A percentile compares a stretch with the other conserved stretches of the same genome.
Conservation (phyloP, 176 grass and related monocot genomes). For the Zoysia pacifica region DNA sequence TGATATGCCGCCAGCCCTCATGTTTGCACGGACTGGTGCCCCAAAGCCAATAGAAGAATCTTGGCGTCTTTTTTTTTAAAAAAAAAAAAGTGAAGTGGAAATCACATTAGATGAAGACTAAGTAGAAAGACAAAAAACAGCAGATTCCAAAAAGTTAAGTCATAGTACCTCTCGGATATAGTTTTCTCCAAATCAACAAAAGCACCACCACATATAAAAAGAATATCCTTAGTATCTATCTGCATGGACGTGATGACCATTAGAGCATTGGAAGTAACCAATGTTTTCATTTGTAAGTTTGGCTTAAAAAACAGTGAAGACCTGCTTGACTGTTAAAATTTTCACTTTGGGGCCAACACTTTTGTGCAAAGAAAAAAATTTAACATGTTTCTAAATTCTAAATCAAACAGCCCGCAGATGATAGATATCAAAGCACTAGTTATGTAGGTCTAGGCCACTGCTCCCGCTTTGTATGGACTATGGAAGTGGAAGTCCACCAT, state of each 20-base stretch:
- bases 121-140: constrained; percentile 26
- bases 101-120: constrained; percentile 30
- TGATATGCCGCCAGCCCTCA: constrained; percentile 72
- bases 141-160: constrained; percentile 1
- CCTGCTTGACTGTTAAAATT: constrained; percentile 11
- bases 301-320: constrained; percentile 25
- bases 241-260: constrained; percentile 41
- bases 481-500: not conserved
- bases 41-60: constrained; percentile 99
- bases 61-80: constrained; percentile 57
- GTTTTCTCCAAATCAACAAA: constrained; percentile 96
- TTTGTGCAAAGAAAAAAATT: constrained; percentile 19
- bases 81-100: not conserved
- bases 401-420: not conserved
- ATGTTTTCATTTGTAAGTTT: constrained; percentile 14
- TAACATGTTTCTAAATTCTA: not conserved
- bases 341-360: not conserved
- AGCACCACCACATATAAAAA: constrained; percentile 96
- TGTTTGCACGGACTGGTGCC: constrained; percentile 82
- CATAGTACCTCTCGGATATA: constrained; percentile 82
- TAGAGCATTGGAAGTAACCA: constrained; percentile 29
- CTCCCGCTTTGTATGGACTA: not conserved
- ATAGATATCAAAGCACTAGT: not conserved
- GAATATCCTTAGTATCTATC: constrained; percentile 99
- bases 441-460: not conserved